These are phyloP conservation scores for Cyclotella atomus DNA, from an alignment of 108 stramenopile genomes.

Conservation along the genomic window DNA sequence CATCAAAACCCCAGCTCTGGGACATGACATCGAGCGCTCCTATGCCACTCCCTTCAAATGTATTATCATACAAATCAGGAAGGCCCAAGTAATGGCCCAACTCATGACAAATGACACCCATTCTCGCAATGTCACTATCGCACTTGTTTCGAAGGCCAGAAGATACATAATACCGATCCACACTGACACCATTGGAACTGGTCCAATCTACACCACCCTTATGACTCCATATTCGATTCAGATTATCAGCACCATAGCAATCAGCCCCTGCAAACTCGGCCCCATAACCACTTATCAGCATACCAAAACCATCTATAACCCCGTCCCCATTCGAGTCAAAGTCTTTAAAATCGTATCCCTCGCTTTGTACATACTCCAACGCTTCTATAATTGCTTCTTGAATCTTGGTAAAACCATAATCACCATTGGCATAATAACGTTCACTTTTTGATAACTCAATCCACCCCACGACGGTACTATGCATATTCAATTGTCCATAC, in stretches of 20 bases:
- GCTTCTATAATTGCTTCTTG: conserved; percentile 40
- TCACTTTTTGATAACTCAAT: conserved; percentile 50
- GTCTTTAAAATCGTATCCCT: conserved; percentile 6
- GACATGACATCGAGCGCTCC: conserved; percentile 56
- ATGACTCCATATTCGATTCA: conserved; percentile 53
- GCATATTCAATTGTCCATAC: conserved; percentile 34
- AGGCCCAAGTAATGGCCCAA: conserved; percentile 56
- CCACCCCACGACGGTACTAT: conserved; percentile 57
- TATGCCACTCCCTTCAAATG: conserved; percentile 40
- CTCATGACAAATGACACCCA: conserved; percentile 61
- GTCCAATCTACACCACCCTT: conserved; percentile 48
- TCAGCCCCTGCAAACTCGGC: conserved; percentile 67
- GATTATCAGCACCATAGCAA: conserved; percentile 36
- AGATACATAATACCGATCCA: conserved; percentile 48
- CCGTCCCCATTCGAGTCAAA: conserved; percentile 43
- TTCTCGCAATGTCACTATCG: conserved; percentile 41
- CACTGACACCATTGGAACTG: conserved; percentile 19
- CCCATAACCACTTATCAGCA: conserved; percentile 78
- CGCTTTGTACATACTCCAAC: conserved; percentile 9
- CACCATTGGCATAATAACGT: conserved; percentile 53
- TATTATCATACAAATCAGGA: conserved; percentile 53
- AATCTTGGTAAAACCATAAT: conserved; percentile 37
- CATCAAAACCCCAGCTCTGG: conserved; percentile 54
- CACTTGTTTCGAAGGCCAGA: conserved; percentile 45
- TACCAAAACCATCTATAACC: conserved; percentile 57